These are phyloP conservation scores for Trichaptum fuscoviolaceum DNA, from an alignment of 768 basidiomycete genomes.

Conservation along the genomic window DNA sequence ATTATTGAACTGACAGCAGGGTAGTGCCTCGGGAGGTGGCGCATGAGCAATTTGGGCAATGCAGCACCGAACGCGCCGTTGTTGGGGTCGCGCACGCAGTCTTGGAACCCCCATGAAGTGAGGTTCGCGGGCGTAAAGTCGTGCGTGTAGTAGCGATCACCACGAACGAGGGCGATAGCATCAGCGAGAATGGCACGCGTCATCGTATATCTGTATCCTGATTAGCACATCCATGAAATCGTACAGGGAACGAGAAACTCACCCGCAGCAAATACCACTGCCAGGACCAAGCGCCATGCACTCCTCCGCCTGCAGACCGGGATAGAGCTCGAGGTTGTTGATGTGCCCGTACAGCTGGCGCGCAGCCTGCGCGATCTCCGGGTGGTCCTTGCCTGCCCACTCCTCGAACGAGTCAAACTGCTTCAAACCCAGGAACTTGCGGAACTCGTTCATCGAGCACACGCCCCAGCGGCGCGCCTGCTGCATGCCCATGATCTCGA, in stretches of 20 bases:
- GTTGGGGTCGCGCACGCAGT: conserved; percentile 36
- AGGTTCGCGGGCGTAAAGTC: conserved; percentile 44
- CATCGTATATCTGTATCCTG: conserved; percentile 18
- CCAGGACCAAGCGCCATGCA: conserved; percentile 16
- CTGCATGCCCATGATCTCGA: conserved; percentile 53
- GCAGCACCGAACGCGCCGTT: conserved; percentile 29
- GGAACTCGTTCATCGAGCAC: conserved; percentile 54
- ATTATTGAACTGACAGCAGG: conserved; percentile 13
- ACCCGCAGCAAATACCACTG: conserved; percentile 20
- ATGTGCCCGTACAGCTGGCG: conserved; percentile 29
- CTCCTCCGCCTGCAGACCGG: conserved; percentile 53
- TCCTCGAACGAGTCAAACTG: conserved; percentile 44
- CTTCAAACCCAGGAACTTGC: conserved; percentile 43
- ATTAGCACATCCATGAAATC: not conserved
- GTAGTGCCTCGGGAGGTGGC: conserved; percentile 39
- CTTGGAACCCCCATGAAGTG: conserved; percentile 49
- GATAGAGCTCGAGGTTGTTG: conserved; percentile 36
- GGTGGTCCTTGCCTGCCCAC: conserved; percentile 42
- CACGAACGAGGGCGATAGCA: conserved; percentile 47
- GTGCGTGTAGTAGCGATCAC: conserved; percentile 48
- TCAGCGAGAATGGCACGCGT: conserved; percentile 48
- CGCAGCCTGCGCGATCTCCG: conserved; percentile 34
- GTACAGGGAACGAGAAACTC: not conserved
- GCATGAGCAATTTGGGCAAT: conserved; percentile 42
- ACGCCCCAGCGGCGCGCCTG: conserved; percentile 53